Conservation (phyloP, 805 yeast species). For the Starmerella riodocensis region DNA sequence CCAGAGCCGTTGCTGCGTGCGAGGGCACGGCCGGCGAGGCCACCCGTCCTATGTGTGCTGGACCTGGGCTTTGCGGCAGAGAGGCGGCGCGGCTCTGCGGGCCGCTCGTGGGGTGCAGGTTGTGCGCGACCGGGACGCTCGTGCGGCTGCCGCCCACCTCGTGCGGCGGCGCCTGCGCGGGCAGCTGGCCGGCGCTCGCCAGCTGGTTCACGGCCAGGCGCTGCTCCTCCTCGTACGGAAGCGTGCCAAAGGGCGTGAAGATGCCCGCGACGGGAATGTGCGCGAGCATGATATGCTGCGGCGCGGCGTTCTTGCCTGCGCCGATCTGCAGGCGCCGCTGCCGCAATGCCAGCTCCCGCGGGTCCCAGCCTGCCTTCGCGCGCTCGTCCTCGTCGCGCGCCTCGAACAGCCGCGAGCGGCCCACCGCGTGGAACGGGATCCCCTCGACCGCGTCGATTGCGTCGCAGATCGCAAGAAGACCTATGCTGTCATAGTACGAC, state of each 20-base stretch:
- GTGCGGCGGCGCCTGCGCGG: constrained; percentile 12
- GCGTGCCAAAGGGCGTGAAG: constrained; percentile 15
- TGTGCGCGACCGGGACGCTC: constrained; percentile 15
- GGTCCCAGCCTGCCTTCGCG: not conserved
- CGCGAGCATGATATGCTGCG: constrained; percentile 19
- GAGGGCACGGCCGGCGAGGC: too few relatives aligned
- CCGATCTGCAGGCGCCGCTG: constrained; percentile 5
- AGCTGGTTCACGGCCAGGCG: constrained; percentile 20
- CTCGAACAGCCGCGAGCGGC: not conserved
- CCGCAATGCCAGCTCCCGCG: not conserved
- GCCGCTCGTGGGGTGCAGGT: constrained; percentile 7
- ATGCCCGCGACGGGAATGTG: constrained; percentile 22
- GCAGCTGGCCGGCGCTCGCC: constrained; percentile 16
- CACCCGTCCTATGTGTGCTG: too few relatives aligned
- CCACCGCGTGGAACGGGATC: constrained; percentile 22
- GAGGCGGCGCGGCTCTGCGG: constrained; percentile 3
- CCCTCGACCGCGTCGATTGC: constrained; percentile 30
- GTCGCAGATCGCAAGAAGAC: constrained; percentile 31
- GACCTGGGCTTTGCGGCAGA: constrained; percentile 3
- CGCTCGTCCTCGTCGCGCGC: not conserved
- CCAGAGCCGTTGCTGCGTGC: too few relatives aligned
- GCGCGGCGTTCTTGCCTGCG: constrained; percentile 2
- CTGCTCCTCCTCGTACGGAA: constrained; percentile 20
- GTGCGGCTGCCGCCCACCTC: constrained; percentile 17
- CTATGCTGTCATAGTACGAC: constrained; percentile 30